Evolutionary conservation across 768 basidiomycete genomes (phyloP).

Genomic region (Tephrocybe sp.): DNA sequence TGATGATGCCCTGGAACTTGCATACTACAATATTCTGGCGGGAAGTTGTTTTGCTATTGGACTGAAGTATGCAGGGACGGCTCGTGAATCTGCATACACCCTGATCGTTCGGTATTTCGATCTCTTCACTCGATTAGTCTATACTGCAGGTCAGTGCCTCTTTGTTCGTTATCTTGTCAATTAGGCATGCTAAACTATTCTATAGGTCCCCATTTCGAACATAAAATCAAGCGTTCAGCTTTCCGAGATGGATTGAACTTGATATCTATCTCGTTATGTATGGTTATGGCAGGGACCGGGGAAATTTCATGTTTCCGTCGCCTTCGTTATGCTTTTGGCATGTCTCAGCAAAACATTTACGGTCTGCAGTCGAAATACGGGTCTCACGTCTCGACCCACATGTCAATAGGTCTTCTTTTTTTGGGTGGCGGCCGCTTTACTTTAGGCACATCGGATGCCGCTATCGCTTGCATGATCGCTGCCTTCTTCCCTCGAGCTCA

Average conservation of each 20-base stretch:
- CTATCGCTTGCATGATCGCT: constrained; percentile 84
- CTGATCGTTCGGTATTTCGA: constrained; percentile 83
- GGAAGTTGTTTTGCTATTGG: constrained; percentile 91
- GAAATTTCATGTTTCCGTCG: constrained; percentile 87
- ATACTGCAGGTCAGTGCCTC: constrained; percentile 55
- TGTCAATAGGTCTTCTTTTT: constrained; percentile 89
- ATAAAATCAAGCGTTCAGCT: constrained; percentile 83
- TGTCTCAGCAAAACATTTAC: constrained; percentile 63
- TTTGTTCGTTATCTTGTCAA: background rate
- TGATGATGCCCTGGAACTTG: constrained; percentile 79
- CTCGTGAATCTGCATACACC: constrained; percentile 83
- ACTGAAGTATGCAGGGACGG: constrained; percentile 93
- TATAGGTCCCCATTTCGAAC: constrained; percentile 76
- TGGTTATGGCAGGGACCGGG: constrained; percentile 98
- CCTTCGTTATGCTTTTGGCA: constrained; percentile 86
- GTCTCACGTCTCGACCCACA: constrained; percentile 85
- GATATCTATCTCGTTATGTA: constrained; percentile 80
- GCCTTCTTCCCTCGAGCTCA: constrained; percentile 93
- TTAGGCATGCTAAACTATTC: background rate
- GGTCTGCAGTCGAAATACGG: constrained; percentile 79
- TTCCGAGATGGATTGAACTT: constrained; percentile 86
- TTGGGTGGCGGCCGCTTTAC: constrained; percentile 92
- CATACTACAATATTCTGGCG: constrained; percentile 88
- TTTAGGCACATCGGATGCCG: constrained; percentile 86
- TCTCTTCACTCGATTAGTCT: constrained; percentile 67